Evolutionary conservation across 2,329 filamentous ascomycete genomes (phyloP), one percentile per base, ranked within the genome.

Genomic region (Colletotrichum eleusines): DNA sequence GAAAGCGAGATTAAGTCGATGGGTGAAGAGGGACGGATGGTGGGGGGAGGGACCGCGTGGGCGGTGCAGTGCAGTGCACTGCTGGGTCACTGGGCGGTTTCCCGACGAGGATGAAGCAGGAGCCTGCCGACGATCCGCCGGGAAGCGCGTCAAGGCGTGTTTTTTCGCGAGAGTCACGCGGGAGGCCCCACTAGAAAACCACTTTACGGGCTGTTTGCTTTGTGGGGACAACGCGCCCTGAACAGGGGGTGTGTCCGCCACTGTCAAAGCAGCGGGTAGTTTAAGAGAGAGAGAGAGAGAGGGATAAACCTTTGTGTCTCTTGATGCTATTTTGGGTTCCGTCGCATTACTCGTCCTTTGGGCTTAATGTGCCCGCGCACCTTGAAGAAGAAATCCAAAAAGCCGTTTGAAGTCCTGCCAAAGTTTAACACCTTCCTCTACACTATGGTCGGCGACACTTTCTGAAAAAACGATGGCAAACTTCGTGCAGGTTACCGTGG

Each of bases 101-200:
- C 64, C 64, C 9, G 33, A 28, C 31, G 33, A 31, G 44, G 28
- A 26, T 23, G 46, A 63, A 46, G 68, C 68, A 68, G 40, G 54
- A 66, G 67, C 64, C 63, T 12, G 20, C 42, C 35, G 59, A 69
- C 58, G 68, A 71, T 68, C 68, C 35, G 16, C n/a, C 33, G 35
- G 38, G 44, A 54, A 54, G 44, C 71, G 71, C 71, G 67, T 72
- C 58, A 23, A 31, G 54, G 38, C 67, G 71, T 64, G 67, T 71
- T 71, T 72, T 72, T 72, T 72, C 71, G 71, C 63, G 71, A 62
- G 57, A 40, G 20, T 44, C 35, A 35, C 50, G 69, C 60, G 50
- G 55, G 31, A 12, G 55, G 33, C 26, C 44, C 57, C 57, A 58
- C 57, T 58, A 53, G 3, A 62, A 62, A 51, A 23, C 58, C 63